Base-by-base conservation (phyloP, 805 yeast genomes). In the Saccharomycodes ludwigii region DNA sequence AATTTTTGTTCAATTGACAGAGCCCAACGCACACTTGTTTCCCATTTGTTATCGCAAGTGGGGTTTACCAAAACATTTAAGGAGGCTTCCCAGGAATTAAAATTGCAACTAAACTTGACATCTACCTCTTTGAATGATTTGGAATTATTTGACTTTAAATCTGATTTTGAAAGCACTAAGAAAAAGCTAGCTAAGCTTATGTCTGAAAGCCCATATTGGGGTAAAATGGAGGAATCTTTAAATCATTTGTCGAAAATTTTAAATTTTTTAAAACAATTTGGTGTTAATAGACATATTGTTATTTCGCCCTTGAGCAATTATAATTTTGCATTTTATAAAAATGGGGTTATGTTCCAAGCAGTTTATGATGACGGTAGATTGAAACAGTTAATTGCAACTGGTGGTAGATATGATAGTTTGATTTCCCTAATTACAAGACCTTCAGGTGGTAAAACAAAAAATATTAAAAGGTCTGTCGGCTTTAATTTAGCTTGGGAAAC, bases 271-370 rank as follows among this genome's bases (percentile, higher is more conserved):
- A 64, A 66, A 29, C 61, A 68, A 13, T 59, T 86, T 32, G 84
- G 81, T 0, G 68, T 83, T 1, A 56, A 60, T 3, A 61, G 72
- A 3, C 62, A 66, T 11, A 58, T 85, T 9, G 66, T 68, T 18
- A 59, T 91, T 18, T 72, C 83, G 3, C 98, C 98, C 0, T 65
- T 91, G 52, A 72, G 85, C 45, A 83, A 84, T 40, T 83, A 82
- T 55, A 84, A 84, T 42, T 70, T 77, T 20, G 68, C 75, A 7
- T 88, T 84, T 48, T 91, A 86, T 48, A 61, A 66, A 23, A 73
- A 75, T 12, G 94, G 94, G 0, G 58, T 86, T 2, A 84, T 91
- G 94, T 91, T 88, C 50, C 94, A 84, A 43, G 83, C 81, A 0
- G 69, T 84, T 2, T 69, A 73, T 40, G 79, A 82, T 33, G 76